Evolutionary conservation across 129 eudicot genomes (phyloP).

Genomic region (Rutidosis leptorrhynchoides): DNA sequence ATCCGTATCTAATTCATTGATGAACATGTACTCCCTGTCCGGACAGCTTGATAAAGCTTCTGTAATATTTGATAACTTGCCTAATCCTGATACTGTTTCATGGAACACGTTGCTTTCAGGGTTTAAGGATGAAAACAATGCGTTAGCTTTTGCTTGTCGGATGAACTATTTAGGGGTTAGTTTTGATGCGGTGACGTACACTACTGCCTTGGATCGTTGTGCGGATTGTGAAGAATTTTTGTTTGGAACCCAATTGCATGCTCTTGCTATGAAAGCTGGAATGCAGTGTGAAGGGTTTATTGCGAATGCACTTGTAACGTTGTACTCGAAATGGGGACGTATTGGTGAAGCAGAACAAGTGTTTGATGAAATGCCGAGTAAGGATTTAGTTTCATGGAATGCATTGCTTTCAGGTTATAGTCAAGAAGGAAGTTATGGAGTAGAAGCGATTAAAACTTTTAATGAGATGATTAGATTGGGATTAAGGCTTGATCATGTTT

Average conservation of each 20-base stretch:
- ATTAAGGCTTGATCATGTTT: conserved; percentile 70
- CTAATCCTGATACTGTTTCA: conserved; percentile 60
- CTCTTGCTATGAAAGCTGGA: conserved; percentile 49
- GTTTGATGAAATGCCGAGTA: conserved; percentile 60
- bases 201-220: conserved; percentile 56
- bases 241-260: conserved; percentile 71
- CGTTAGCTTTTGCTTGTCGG: conserved; percentile 52
- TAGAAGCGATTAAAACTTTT: conserved; percentile 51
- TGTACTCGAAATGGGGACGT: conserved; percentile 65
- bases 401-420: conserved; percentile 80
- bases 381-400: conserved; percentile 85
- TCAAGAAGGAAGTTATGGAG: conserved; percentile 65
- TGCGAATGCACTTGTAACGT: conserved; percentile 70
- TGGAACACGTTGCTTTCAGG: conserved; percentile 81
- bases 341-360: conserved; percentile 58
- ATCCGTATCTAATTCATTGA: conserved; percentile 67
- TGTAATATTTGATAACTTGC: conserved; percentile 40
- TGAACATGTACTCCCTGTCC: conserved; percentile 73
- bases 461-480: conserved; percentile 56
- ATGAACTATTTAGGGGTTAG: conserved; percentile 57
- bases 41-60: conserved; percentile 45
- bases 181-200: conserved; percentile 76
- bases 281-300: conserved; percentile 52
- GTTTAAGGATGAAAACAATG: conserved; percentile 38
- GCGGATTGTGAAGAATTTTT: conserved; percentile 53